A percentile compares a stretch with the other conserved stretches of the same genome.
These are phyloP conservation scores for Lasiodiplodia hormozganensis DNA, from an alignment of 2,329 filamentous ascomycete genomes.

Conservation along the genomic window DNA sequence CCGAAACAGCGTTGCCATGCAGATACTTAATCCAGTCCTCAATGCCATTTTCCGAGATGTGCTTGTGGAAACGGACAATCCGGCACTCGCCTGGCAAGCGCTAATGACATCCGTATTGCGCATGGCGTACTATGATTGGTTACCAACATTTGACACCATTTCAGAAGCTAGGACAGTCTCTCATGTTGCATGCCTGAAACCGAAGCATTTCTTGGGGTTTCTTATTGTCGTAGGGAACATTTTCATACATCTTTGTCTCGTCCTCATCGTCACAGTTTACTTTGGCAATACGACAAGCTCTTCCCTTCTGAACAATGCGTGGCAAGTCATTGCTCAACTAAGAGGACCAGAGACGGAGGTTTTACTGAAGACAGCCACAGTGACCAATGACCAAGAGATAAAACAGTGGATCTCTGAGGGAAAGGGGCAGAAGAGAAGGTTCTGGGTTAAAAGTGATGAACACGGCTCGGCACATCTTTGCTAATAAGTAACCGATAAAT, in stretches of 20 bases:
- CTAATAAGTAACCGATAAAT: too few relatives aligned
- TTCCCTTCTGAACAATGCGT: background rate
- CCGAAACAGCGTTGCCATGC: background rate
- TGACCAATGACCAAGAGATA: background rate
- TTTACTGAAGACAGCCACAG: background rate
- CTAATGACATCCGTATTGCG: background rate
- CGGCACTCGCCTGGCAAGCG: slow-evolving; percentile 3
- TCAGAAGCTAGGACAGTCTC: background rate
- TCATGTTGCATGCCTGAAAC: background rate
- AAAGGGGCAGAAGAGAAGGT: background rate
- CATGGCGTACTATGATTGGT: slow-evolving; percentile 12
- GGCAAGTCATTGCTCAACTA: background rate
- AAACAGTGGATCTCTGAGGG: background rate
- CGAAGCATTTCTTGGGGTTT: background rate
- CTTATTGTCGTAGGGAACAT: background rate
- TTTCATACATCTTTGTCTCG: background rate
- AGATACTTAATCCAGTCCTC: background rate
- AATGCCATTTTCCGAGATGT: slow-evolving; percentile 11
- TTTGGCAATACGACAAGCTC: background rate
- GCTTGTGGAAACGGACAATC: slow-evolving; percentile 1
- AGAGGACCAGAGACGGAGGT: background rate
- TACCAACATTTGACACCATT: background rate
- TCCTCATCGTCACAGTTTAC: background rate
- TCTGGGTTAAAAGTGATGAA: background rate
- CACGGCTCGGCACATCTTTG: background rate